Base-by-base conservation (phyloP, 2,329 filamentous ascomycete species). In the Didymella pomorum region DNA sequence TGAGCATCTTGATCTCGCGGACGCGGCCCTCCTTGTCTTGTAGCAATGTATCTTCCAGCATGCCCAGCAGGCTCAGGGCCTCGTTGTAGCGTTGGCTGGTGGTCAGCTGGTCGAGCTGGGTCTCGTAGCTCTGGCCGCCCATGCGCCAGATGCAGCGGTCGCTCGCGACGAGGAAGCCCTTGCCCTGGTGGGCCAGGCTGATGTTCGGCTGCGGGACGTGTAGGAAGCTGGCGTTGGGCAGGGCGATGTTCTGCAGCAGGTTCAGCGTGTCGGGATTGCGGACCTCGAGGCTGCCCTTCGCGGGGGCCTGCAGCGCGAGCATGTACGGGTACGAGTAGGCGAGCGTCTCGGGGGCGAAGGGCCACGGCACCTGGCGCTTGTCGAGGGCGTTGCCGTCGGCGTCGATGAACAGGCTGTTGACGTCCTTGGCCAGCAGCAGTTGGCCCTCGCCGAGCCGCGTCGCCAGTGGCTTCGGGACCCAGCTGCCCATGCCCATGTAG, bases 311-410 rank as follows among this genome's bases (percentile, higher is more conserved):
- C 14, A 99, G 81, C 10, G 93, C 91, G 47, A 99, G 82, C 54
- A 99, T 88, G 73, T 97, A 99, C 0, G 95, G 95, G 74, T 99
- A 99, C 21, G 93, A 97, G 76, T 97, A 99, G 21, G 94, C 95
- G 58, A 99, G 89, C 55, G 89, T 89, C 69, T 97, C 93, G 1
- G 95, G 96, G 1, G 94, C 92, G 31, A 86, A 83, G 41, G 88
- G 86, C 95, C 95, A 99, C 1, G 93, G 93, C n/a, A 99, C 88
- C 74, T 98, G 93, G 54, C 90, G 84, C 76, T 91, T 92, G 43
- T 93, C 89, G 31, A 96, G 75, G 0, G 93, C 85, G 66, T 92
- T 93, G 4, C 93, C 95, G 28, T 92, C 84, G 11, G 89, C 86
- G 57, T 95, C 89, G 65, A 97, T 90, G 74, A 99, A 99, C 51